Conservation (phyloP, 148 eudicot genomes). For the Rhododendron ovatum region DNA sequence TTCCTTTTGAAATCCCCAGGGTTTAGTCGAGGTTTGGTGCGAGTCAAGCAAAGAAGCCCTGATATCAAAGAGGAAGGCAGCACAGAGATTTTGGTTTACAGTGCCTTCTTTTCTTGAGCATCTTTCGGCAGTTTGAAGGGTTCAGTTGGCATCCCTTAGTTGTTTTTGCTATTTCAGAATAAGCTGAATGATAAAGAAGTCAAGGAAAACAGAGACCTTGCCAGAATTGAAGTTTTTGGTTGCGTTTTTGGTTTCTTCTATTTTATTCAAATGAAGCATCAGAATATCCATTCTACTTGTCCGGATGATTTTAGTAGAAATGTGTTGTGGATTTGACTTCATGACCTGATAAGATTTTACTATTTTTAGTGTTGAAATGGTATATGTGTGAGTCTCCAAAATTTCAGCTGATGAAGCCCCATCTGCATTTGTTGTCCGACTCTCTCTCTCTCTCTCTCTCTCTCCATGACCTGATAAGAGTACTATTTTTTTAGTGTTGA, state of each 20-base stretch:
- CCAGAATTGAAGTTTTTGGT: constrained; percentile 1
- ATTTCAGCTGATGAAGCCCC: neutral
- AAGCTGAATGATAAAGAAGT: constrained; percentile 9
- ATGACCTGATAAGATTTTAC: neutral
- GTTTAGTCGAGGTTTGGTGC: constrained; percentile 8
- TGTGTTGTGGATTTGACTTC: neutral
- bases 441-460: neutral
- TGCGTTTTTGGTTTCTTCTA: neutral
- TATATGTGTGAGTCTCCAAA: neutral
- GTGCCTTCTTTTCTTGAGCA: neutral
- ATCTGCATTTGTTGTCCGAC: neutral
- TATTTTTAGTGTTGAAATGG: neutral
- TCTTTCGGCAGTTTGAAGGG: constrained; percentile 1
- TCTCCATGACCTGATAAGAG: neutral
- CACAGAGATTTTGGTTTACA: neutral
- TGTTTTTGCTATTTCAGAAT: constrained; percentile 5
- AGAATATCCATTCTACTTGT: neutral
- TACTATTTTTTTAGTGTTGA: neutral
- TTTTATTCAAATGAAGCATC: neutral
- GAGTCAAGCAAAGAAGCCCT: constrained; percentile 2
- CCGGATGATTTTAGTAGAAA: neutral
- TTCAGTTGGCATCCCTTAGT: neutral
- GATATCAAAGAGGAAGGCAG: constrained; percentile 3
- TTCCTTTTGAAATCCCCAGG: constrained; percentile 2
- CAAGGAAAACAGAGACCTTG: neutral